Base-by-base conservation (phyloP, 768 basidiomycete species). In the Imleria badia region DNA sequence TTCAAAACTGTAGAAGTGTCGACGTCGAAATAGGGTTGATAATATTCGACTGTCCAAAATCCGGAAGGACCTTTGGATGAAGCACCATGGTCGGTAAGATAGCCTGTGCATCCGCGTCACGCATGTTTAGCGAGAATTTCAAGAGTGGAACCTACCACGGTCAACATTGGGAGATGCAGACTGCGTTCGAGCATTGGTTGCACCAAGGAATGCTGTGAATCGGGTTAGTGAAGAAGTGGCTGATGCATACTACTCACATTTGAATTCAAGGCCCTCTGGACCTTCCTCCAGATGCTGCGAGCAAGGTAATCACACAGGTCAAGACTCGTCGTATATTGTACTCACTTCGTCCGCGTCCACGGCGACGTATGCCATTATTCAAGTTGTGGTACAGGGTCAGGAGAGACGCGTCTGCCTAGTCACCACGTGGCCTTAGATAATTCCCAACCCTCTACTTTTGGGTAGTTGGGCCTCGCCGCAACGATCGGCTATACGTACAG, bases 401-500 rank as follows among this genome's bases (percentile, higher is more conserved):
- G 5, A 35, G 15, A 38, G 23, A 26, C 47, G 42, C 38, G 45
- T 34, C 52, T 30, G 30, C 7, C 8, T 31, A 22, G 42, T 31
- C n/a, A 19, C 20, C 62, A 62, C 51, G 52, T 60, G 48, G n/a
- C n/a, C n/a, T n/a, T n/a, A n/a, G n/a, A n/a, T n/a, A n/a, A n/a
- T n/a, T n/a, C n/a, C n/a, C n/a, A n/a, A n/a, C n/a, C n/a, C n/a
- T n/a, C n/a, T n/a, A n/a, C n/a, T n/a, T 95, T 98, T 72, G 84
- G 85, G 30, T 74, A 96, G 31, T 78, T 98, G 20, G 86, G 87
- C 26, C 85, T 91, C 20, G 91, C 92, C 4, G 82, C 91, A 4
- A 81, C 86, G 1, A 74, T 96, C 17, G 90, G 94, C 45, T 99
- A 99, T 69, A 69, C 83, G 22, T 98, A 98, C 67, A 93, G 89